Evolutionary conservation across 805 yeast species (phyloP), one percentile per base, ranked within the genome.

Genomic region (Jamesozyma hellenica): DNA sequence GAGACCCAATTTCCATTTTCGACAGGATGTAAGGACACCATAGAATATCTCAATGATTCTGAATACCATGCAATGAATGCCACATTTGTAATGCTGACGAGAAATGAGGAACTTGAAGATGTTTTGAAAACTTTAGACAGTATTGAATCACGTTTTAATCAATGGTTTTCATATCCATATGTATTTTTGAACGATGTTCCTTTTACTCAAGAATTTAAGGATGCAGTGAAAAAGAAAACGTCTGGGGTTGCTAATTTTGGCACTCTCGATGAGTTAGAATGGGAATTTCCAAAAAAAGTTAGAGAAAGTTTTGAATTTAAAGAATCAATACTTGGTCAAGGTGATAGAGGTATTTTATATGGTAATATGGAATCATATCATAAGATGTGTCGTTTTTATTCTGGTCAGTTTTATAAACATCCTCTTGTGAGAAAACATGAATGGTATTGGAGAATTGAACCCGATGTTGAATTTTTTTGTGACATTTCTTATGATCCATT

Each of bases 391-490:
- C 71, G 96, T 14, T 88, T 79, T 58, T 85, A 83, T 55, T 77
- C 94, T 0, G 95, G 95, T 1, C 68, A 70, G 42, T 90, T 90
- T 53, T 85, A 75, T 63, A 75, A 79, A 43, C 96, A 90, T 58
- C 83, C 82, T 6, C 55, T 84, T 47, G 79, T 90, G 32, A 61
- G 61, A 38, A 71, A 75, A 44, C 70, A 77, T 41, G 87, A 87
- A 45, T 90, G 95, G 94, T 92, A 87, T 63, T 88, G 96, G 96
- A 71, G 97, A 42, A 88, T 92, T n/a, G 97, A 92, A 60, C 97
- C 97, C 2, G 82, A 82, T 49, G 92, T 90, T 31, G 79, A 83
- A 47, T 86, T 85, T 56, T 87, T 71, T 57, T 90, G 98, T 63
- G 96, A 90, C 58, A 62, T 87, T 40, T 82, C 95, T 0, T 86